A percentile compares a stretch with the other conserved stretches of the same genome.
Evolutionary conservation across 2,329 filamentous ascomycete genomes (phyloP).

Genomic region (Cytospora paraplurivora): DNA sequence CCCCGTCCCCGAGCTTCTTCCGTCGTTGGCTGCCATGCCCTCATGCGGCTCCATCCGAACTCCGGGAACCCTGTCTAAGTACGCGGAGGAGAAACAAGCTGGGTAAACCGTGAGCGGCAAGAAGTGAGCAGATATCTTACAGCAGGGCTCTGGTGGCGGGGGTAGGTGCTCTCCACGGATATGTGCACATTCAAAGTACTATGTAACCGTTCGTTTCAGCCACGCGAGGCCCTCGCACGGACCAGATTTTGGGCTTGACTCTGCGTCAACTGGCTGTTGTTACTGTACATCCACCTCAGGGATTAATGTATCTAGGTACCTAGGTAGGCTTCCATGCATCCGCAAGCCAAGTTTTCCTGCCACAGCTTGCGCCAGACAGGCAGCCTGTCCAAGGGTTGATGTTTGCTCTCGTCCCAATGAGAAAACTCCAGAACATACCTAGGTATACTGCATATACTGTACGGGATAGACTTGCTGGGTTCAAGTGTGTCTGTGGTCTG

Average conservation of each 20-base stretch:
- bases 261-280: neutral
- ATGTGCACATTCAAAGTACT: too few relatives aligned
- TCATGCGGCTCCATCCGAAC: neutral
- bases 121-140: neutral
- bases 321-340: neutral
- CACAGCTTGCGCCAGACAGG: neutral
- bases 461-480: neutral
- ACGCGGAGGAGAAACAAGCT: neutral
- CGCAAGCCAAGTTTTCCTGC: slow-evolving; percentile 16
- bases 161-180: too few relatives aligned
- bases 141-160: neutral
- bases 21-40: neutral
- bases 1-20: too few relatives aligned
- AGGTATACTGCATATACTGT: neutral
- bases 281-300: neutral
- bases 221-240: too few relatives aligned
- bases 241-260: too few relatives aligned
- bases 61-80: neutral
- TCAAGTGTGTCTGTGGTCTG: neutral
- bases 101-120: neutral
- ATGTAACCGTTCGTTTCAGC: too few relatives aligned
- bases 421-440: neutral
- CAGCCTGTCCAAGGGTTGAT: neutral
- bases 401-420: neutral
- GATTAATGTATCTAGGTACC: neutral